phyloP scores from a whole-genome alignment of 805 yeast species.

The Naumovozyma castellii region DNA sequence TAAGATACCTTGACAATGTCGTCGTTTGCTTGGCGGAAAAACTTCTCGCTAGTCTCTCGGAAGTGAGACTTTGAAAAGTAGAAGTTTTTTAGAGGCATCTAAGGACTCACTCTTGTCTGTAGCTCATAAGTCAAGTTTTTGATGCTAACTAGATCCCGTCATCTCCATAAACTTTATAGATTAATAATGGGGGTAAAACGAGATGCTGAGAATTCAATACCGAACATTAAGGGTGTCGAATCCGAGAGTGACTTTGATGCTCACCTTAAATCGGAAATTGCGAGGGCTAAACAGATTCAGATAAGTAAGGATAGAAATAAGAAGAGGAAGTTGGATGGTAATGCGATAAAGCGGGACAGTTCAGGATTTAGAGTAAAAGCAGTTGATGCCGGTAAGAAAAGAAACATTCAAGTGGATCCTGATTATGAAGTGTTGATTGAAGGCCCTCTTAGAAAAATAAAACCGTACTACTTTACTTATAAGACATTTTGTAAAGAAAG shows the following conservation, averaged over 20 bases:
- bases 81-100: neutral
- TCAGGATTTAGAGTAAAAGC: constrained; percentile 23
- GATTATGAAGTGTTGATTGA: constrained; percentile 48
- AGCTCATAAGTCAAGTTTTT: neutral
- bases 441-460: constrained; percentile 58
- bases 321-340: constrained; percentile 5
- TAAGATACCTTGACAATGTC: no score
- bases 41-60: no score
- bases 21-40: no score
- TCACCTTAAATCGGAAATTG: constrained; percentile 9
- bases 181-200: neutral
- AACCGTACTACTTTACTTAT: constrained; percentile 84
- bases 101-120: neutral
- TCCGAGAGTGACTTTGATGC: constrained; percentile 7
- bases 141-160: neutral
- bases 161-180: neutral
- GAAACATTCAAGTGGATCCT: constrained; percentile 48
- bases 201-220: neutral
- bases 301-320: constrained; percentile 5
- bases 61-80: no score
- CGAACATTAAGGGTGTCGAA: no score
- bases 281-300: constrained; percentile 8
- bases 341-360: constrained; percentile 11
- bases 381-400: constrained; percentile 23
- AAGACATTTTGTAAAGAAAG: constrained; percentile 83